Base-by-base conservation (phyloP, 1,284 basidiomycete species). In the Ceratobasidium sp. region DNA sequence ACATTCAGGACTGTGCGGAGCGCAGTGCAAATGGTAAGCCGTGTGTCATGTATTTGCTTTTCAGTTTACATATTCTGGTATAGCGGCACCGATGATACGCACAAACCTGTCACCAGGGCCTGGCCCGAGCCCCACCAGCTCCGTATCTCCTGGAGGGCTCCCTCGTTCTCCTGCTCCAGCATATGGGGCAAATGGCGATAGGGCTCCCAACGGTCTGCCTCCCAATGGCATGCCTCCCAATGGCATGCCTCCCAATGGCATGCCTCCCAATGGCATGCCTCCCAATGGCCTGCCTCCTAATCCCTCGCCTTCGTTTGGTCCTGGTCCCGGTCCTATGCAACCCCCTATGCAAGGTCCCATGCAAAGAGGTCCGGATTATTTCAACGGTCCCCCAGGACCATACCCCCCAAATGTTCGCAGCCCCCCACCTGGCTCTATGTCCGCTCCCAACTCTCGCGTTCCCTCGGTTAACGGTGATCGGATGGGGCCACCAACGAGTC, bases 1-100 rank as follows among this genome's bases (percentile, higher is more conserved):
- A 94, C 79, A 89, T 99, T 81, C 86, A 85, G 56, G 94, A 95
- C 44, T 97, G 95, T 80, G 93, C 94, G 76, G 90, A 93, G 31
- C 94, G 95, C 81, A 93, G 94, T 41, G 84, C 86, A 45, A 87
- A 87, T 54, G 82, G 95, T 96, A 80, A 83, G 90, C 85, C 71
- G 15, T 48, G 24, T 24, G 31, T 17, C 8, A 22, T 29, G 17
- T 33, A 31, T 31, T 48, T 29, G 71, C 22, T 29, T n/a, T 63
- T 44, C 80, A 9, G 78, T 79, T 77, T 79, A 17, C 78, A 77
- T 24, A 64, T 31, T 73, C 6, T 79, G 78, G 6, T 79, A 79
- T 14, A 78, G 78, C 7, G 57, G 77, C 11, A 73, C 67, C 74
- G 7, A 31, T 31, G 24, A 67, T 62, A 15, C 60, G 60, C 33